A percentile compares a stretch with the other conserved stretches of the same genome.
Evolutionary conservation across 1,139 yeast species (phyloP).

Genomic region (Nakaseomyces glabratus): DNA sequence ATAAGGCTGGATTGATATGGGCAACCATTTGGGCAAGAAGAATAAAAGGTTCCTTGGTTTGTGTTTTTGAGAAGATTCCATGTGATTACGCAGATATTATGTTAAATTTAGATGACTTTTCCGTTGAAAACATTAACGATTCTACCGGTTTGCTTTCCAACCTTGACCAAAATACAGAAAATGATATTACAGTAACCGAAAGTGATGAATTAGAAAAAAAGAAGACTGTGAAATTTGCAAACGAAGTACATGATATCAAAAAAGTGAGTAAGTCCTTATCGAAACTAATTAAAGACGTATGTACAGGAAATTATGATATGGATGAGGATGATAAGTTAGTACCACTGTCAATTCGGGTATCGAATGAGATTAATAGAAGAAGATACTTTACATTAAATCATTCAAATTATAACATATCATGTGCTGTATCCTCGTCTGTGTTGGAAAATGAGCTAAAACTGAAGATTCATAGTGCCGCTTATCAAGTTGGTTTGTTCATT

Average conservation of each 20-base stretch:
- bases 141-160: conserved; percentile 1
- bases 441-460: conserved; percentile 40
- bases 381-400: conserved; percentile 56
- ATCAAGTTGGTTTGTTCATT: conserved; percentile 79
- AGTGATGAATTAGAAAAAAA: conserved; percentile 15
- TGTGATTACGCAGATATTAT: conserved; percentile 68
- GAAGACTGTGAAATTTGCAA: conserved; percentile 29
- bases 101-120: conserved; percentile 28
- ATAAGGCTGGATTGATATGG: conserved; percentile 51
- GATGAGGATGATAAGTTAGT: conserved; percentile 20
- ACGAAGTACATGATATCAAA: conserved; percentile 21
- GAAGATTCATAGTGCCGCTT: conserved; percentile 68
- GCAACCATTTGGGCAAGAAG: conserved; percentile 83
- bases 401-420: conserved; percentile 43
- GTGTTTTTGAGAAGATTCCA: conserved; percentile 82
- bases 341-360: conserved; percentile 36
- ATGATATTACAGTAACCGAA: not conserved
- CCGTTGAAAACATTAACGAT: conserved; percentile 17
- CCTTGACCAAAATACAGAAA: not conserved
- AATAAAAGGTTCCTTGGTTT: conserved; percentile 59
- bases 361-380: conserved; percentile 40
- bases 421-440: conserved; percentile 58
- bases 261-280: conserved; percentile 26
- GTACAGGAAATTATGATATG: conserved; percentile 24
- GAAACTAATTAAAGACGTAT: conserved; percentile 19